Evolutionary conservation across 1,139 yeast genomes (phyloP).

Genomic region (Zygotorulaspora mrakii): DNA sequence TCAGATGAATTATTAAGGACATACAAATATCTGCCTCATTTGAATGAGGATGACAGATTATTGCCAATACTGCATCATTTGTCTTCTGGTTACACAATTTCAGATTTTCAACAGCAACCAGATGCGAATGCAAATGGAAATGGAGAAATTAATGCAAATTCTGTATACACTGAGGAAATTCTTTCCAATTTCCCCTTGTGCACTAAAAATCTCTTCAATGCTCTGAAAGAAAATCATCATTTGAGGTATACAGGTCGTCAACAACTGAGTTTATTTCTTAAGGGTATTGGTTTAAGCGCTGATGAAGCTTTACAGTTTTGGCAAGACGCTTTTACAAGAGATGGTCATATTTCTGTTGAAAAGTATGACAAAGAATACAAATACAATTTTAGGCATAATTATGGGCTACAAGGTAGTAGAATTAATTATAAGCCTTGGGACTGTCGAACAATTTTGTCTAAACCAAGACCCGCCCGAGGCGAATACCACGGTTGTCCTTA

Average conservation of each 20-base stretch:
- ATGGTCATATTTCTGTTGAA: constrained; percentile 56
- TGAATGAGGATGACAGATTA: constrained; percentile 89
- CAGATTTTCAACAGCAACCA: constrained; percentile 46
- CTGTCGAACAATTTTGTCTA: constrained; percentile 70
- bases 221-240: constrained; percentile 60
- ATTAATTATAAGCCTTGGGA: constrained; percentile 83
- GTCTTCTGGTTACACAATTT: constrained; percentile 64
- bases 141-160: constrained; percentile 55
- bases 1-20: constrained; percentile 57
- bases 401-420: constrained; percentile 89
- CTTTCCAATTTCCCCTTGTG: constrained; percentile 78
- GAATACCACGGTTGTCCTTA: constrained; percentile 94
- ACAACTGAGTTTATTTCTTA: constrained; percentile 78
- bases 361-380: constrained; percentile 82
- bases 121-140: constrained; percentile 34
- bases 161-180: constrained; percentile 54
- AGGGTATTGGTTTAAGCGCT: constrained; percentile 80
- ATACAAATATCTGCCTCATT: constrained; percentile 72
- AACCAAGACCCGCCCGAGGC: constrained; percentile 65
- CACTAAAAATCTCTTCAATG: constrained; percentile 64
- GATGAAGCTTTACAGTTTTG: constrained; percentile 89
- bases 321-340: constrained; percentile 65
- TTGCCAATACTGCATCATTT: constrained; percentile 78
- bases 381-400: constrained; percentile 81
- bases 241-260: constrained; percentile 79